These are phyloP conservation scores for Ichthyophonus hoferi DNA, from an alignment of 208 protist species.

Conservation along the genomic window DNA sequence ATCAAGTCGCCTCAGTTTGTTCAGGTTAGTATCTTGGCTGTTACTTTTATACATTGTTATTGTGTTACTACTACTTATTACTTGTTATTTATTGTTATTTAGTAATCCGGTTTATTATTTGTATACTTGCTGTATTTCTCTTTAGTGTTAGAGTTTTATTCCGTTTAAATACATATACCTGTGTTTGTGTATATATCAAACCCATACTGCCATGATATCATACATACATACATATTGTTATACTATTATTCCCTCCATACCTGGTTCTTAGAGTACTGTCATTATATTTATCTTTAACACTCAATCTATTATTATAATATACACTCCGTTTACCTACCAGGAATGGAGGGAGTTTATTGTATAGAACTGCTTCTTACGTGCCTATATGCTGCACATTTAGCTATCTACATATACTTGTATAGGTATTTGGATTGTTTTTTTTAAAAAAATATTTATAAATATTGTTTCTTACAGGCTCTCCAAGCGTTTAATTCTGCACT, in stretches of 20 bases:
- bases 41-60: not conserved
- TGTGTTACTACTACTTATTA: not conserved
- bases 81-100: too few relatives aligned
- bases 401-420: too few relatives aligned
- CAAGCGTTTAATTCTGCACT: slow-evolving; percentile 16
- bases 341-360: too few relatives aligned
- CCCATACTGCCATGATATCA: not conserved
- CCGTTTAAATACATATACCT: not conserved
- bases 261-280: too few relatives aligned
- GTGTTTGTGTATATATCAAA: not conserved
- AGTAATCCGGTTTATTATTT: not conserved
- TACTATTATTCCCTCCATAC: too few relatives aligned
- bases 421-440: too few relatives aligned
- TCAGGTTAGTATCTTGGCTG: slow-evolving; percentile 3
- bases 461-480: slow-evolving; percentile 28
- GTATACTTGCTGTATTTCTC: not conserved
- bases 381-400: too few relatives aligned
- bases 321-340: too few relatives aligned
- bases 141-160: not conserved
- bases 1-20: slow-evolving; percentile 25
- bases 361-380: too few relatives aligned
- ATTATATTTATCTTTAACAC: too few relatives aligned
- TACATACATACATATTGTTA: not conserved
- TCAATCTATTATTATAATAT: too few relatives aligned
- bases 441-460: too few relatives aligned